Evolutionary conservation across 768 basidiomycete genomes (phyloP).

Genomic region (Russula dissimulans): DNA sequence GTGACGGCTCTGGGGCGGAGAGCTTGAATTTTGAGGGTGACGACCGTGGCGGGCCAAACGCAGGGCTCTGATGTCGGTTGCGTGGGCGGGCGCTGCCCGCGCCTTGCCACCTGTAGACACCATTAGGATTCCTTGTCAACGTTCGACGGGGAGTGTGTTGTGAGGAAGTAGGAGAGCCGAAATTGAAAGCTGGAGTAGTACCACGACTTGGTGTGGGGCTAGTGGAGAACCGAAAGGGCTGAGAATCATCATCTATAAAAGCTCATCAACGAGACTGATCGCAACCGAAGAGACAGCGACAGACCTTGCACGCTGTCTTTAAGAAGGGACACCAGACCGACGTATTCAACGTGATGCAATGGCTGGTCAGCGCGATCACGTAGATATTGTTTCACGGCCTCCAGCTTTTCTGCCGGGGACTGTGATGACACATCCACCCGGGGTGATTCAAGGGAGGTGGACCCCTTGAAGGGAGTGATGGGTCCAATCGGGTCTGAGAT

Average conservation of each 20-base stretch:
- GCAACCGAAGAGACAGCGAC: constrained; percentile 5
- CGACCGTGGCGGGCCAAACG: constrained; percentile 48
- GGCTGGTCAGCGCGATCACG: constrained; percentile 34
- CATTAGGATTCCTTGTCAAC: constrained; percentile 65
- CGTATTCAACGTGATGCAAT: constrained; percentile 44
- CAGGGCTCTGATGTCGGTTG: constrained; percentile 67
- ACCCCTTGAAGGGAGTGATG: constrained; percentile 17
- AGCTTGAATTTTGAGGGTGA: constrained; percentile 37
- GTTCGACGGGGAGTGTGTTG: constrained; percentile 40
- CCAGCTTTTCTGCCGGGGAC: constrained; percentile 37
- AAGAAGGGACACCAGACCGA: constrained; percentile 47
- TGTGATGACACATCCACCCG: constrained; percentile 12
- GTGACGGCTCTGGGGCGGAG: constrained; percentile 29
- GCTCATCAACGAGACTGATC: constrained; percentile 12
- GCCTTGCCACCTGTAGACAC: constrained; percentile 65
- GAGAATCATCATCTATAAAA: constrained; percentile 23
- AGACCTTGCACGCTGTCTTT: constrained; percentile 42
- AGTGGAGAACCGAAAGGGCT: constrained; percentile 58
- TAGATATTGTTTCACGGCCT: constrained; percentile 41
- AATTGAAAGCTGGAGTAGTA: constrained; percentile 27
- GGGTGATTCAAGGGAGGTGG: constrained; percentile 17
- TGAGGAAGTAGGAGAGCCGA: constrained; percentile 21
- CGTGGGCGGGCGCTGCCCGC: constrained; percentile 59
- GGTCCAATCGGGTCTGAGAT: constrained; percentile 12
- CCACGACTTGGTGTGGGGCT: constrained; percentile 35